These are phyloP conservation scores for Cordyceps cateniannulata DNA, from an alignment of 2,329 filamentous ascomycete species.

Conservation along the genomic window DNA sequence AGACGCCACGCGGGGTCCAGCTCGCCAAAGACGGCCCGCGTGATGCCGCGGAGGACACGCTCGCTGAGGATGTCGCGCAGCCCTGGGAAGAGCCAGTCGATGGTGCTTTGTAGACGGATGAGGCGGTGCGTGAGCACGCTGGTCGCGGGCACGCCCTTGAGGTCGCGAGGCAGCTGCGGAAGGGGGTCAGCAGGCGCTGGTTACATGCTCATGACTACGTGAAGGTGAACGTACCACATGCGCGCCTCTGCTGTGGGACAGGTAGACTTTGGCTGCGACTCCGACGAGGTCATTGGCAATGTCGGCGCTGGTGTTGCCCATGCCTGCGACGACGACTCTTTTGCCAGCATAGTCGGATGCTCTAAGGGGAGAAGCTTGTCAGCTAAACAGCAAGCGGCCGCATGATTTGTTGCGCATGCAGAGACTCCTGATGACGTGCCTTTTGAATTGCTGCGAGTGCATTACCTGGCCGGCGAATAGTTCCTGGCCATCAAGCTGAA, in stretches of 20 bases:
- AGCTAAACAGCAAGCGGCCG: neutral
- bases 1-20: slow-evolving; percentile 21
- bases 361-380: slow-evolving; percentile 11
- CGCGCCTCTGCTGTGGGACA: slow-evolving; percentile 34
- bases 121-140: slow-evolving; percentile 8
- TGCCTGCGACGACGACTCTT: slow-evolving; percentile 37
- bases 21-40: neutral
- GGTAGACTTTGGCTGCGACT: slow-evolving; percentile 31
- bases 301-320: slow-evolving; percentile 32
- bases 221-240: slow-evolving; percentile 24
- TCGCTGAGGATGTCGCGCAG: slow-evolving; percentile 8
- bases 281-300: slow-evolving; percentile 25
- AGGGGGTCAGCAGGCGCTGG: neutral
- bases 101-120: neutral
- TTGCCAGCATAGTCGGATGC: slow-evolving; percentile 31
- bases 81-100: slow-evolving; percentile 1
- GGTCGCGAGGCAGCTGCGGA: slow-evolving; percentile 1
- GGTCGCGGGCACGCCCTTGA: slow-evolving; percentile 8
- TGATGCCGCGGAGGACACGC: neutral
- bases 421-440: slow-evolving; percentile 15
- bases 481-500: slow-evolving; percentile 28
- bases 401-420: too few relatives aligned
- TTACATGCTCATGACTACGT: too few relatives aligned
- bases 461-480: slow-evolving; percentile 33
- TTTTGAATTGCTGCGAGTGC: slow-evolving; percentile 32